Evolutionary conservation across 345 rosid genomes (phyloP).

Genomic region (Populus davidiana): DNA sequence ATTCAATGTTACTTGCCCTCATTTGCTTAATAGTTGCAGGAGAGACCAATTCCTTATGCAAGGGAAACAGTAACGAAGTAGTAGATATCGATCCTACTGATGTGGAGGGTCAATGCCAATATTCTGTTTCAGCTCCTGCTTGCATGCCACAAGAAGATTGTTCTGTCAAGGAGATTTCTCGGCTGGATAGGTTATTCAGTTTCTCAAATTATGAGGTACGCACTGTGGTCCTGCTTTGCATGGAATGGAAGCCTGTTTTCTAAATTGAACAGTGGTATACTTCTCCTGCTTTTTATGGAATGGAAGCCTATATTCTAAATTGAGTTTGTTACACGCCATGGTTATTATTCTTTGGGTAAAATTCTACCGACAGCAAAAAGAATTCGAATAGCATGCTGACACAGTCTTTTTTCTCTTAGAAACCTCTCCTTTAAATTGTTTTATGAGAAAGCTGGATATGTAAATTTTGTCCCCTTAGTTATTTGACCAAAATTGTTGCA

Average conservation of each 20-base stretch:
- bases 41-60: constrained; percentile 2
- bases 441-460: not conserved
- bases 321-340: not conserved
- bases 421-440: not conserved
- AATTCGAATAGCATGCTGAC: not conserved
- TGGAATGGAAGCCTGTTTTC: not conserved
- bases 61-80: constrained; percentile 9
- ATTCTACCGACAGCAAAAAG: constrained; percentile 2
- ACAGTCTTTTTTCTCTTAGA: not conserved
- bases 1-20: not conserved
- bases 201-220: constrained; percentile 26
- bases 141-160: constrained; percentile 12
- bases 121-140: constrained; percentile 6
- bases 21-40: constrained; percentile 5
- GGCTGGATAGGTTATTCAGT: constrained; percentile 23
- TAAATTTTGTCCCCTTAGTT: not conserved
- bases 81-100: constrained; percentile 20
- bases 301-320: not conserved
- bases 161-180: constrained; percentile 1
- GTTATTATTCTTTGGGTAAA: not conserved
- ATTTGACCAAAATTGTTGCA: constrained; percentile 30
- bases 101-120: constrained; percentile 2
- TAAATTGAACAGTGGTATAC: not conserved
- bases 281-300: not conserved
- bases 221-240: not conserved